These are phyloP conservation scores for Kwoniella dendrophila DNA, from an alignment of 768 basidiomycete species.

Conservation along the genomic window DNA sequence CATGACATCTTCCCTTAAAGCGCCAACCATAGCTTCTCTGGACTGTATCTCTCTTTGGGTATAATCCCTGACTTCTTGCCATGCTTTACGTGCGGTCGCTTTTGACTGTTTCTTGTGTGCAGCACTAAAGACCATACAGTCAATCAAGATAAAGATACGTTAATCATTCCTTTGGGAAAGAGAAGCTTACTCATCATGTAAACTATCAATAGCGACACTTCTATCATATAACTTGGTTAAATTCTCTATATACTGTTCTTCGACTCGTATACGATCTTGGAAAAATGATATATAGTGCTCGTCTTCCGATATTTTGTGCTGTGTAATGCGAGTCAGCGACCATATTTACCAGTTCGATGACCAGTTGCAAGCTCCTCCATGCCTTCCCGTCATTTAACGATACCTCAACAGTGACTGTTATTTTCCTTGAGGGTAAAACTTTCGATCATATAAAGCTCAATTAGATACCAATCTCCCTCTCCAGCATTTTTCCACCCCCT, in stretches of 20 bases:
- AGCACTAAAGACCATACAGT: background rate
- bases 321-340: background rate
- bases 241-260: constrained; percentile 79
- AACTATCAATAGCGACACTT: constrained; percentile 68
- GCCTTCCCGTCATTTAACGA: too few relatives aligned
- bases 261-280: constrained; percentile 73
- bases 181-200: constrained; percentile 64
- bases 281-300: constrained; percentile 84
- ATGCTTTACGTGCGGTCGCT: constrained; percentile 66
- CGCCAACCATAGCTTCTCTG: constrained; percentile 73
- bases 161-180: background rate
- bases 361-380: too few relatives aligned
- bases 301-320: constrained; percentile 54
- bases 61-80: constrained; percentile 83
- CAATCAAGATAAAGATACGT: too few relatives aligned
- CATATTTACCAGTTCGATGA: too few relatives aligned
- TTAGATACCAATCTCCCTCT: too few relatives aligned
- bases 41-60: constrained; percentile 83
- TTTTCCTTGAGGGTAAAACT: too few relatives aligned
- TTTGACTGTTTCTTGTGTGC: constrained; percentile 58
- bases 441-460: too few relatives aligned
- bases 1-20: constrained; percentile 73
- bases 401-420: too few relatives aligned
- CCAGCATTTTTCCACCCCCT: too few relatives aligned
- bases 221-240: constrained; percentile 73